Conservation (phyloP, 1,284 basidiomycete species). For the Boletus semigastroideus region DNA sequence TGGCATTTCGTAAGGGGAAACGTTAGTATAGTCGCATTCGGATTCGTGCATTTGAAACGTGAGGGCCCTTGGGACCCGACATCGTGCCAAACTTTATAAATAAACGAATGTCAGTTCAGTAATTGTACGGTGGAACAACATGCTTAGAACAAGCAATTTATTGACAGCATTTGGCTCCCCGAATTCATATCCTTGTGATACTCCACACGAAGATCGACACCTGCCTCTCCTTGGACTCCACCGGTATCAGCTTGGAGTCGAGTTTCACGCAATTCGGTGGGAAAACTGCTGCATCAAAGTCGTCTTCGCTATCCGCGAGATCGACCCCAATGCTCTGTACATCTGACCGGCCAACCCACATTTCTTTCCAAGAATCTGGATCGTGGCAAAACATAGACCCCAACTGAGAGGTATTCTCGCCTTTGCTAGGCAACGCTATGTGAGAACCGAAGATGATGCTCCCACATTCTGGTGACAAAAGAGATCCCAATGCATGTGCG, state of each 20-base stretch:
- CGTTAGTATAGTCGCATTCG: no score
- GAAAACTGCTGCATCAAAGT: slow-evolving; percentile 9
- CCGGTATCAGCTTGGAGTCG: not conserved
- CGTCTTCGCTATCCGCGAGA: not conserved
- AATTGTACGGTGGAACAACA: no score
- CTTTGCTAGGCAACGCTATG: slow-evolving; percentile 10
- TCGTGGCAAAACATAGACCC: slow-evolving; percentile 21
- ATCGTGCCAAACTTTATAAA: no score
- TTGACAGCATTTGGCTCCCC: not conserved
- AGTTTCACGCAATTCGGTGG: slow-evolving; percentile 6
- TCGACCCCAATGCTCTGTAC: not conserved
- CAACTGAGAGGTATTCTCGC: not conserved
- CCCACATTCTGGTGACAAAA: slow-evolving; percentile 38
- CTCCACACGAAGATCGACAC: slow-evolving; percentile 16
- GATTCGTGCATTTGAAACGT: no score
- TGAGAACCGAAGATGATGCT: slow-evolving; percentile 40
- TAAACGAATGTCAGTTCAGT: no score
- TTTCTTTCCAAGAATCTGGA: slow-evolving; percentile 21
- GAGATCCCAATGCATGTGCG: slow-evolving; percentile 34
- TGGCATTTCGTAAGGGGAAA: no score
- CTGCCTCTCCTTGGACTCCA: not conserved
- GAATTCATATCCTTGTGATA: slow-evolving; percentile 11
- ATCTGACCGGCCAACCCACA: slow-evolving; percentile 16
- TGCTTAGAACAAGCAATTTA: not conserved
- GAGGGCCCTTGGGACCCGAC: no score